A percentile compares a stretch with the other conserved stretches of the same genome.
phyloP scores from a whole-genome alignment of 164 flowering plant genomes.

The Vitis cinerea region DNA sequence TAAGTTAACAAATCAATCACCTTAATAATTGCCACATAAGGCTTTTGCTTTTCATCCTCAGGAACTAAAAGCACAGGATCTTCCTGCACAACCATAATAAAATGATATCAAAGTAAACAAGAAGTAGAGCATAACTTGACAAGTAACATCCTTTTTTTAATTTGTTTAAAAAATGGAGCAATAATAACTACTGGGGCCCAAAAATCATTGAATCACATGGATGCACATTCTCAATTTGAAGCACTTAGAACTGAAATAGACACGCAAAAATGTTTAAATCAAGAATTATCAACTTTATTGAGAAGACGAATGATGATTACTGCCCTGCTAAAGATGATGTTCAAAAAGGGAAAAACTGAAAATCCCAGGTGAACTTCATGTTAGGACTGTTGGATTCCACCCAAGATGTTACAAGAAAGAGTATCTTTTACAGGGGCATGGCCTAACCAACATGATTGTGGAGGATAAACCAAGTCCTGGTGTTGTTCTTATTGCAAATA shows the following conservation, averaged over 20 bases:
- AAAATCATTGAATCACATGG: not conserved
- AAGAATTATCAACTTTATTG: not conserved
- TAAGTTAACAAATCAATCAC: conserved; percentile 26
- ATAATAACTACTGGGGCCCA: not conserved
- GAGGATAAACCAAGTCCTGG: too few species aligned
- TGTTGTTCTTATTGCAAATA: too few species aligned
- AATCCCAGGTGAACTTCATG: too few species aligned
- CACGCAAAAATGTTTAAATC: not conserved
- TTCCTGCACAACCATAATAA: conserved; percentile 52
- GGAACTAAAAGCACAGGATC: conserved; percentile 85
- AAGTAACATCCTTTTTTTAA: not conserved
- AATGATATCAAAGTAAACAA: not conserved
- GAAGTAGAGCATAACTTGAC: not conserved
- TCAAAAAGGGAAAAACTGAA: too few species aligned
- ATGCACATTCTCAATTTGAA: not conserved
- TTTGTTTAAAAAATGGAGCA: not conserved
- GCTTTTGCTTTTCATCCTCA: conserved; percentile 68
- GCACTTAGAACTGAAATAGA: not conserved
- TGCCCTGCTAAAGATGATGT: too few species aligned
- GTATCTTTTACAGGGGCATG: too few species aligned
- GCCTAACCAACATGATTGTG: too few species aligned
- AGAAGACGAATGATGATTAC: not conserved
- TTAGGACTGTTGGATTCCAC: too few species aligned
- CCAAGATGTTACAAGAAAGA: too few species aligned
- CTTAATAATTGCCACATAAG: conserved; percentile 97